Conservation (phyloP, 305 asterid genomes). For the Plantago lanceolata region DNA sequence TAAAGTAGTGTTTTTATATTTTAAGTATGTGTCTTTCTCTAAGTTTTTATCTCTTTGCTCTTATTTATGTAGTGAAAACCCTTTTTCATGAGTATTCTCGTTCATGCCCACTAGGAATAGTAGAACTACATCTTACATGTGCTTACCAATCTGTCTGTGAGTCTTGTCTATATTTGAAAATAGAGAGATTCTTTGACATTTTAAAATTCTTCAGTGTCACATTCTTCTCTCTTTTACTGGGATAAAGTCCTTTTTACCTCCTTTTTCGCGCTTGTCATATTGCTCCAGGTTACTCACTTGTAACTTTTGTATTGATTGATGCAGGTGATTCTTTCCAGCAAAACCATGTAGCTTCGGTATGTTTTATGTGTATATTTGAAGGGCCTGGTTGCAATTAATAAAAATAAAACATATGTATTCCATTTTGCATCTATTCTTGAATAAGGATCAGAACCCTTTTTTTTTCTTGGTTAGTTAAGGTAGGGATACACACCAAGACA, state of each 20-base stretch:
- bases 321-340: conserved; percentile 50
- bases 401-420: background rate
- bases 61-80: conserved; percentile 14
- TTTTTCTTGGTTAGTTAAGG: background rate
- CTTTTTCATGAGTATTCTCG: conserved; percentile 14
- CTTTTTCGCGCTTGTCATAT: conserved; percentile 21
- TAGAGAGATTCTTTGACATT: background rate
- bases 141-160: conserved; percentile 9
- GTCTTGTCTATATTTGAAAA: no score
- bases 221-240: conserved; percentile 16
- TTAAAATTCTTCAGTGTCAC: conserved; percentile 9
- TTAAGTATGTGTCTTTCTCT: conserved; percentile 5
- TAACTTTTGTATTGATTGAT: conserved; percentile 30
- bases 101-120: conserved; percentile 3
- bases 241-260: conserved; percentile 14
- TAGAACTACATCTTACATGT: background rate
- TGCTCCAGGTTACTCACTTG: conserved; percentile 27
- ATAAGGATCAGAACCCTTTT: conserved; percentile 5
- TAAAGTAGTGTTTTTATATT: no score
- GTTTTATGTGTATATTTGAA: conserved; percentile 20
- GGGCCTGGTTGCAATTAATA: conserved; percentile 5
- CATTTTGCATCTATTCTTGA: conserved; percentile 9
- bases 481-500: no score
- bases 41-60: conserved; percentile 12
- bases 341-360: conserved; percentile 44